Base-by-base conservation (phyloP, 192 early-diverging fungal genomes). In the Backusella mclennaniae region DNA sequence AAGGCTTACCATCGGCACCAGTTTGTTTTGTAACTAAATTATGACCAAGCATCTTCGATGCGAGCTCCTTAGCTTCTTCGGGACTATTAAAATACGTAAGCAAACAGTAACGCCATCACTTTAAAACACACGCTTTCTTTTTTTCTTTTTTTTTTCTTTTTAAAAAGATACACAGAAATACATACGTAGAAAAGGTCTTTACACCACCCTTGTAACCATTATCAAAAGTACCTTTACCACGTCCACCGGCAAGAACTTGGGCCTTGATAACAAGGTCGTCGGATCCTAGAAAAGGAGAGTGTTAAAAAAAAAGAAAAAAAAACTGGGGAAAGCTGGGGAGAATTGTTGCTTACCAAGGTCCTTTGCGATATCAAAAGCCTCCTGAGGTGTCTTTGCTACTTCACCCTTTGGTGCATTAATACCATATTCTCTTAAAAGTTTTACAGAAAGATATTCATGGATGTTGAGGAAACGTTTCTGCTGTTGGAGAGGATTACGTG, bases 1-100 rank as follows among this genome's bases (percentile, higher is more conserved):
- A 99, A 75, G 91, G 87, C 81, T 98, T 96, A 69, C 98, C 98
- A 52, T 79, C 92, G 73, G 93, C 92, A 56, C 98, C 97, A 42
- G 98, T 99, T 85, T 99, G 98, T 89, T 99, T 99, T 79, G 97
- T 99, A 77, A 99, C 91, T 72, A 99, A 90, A 83, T 94, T 98
- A 89, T 97, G 93, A 81, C 96, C 95, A 70, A 99, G 82, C 98
- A 99, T 99, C 89, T 98, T 91, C 72, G 90, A 88, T 38, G 97
- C 95, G 67, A 96, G 91, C 80, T 88, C 90, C 80, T 92, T 90
- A 74, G 93, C 95, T 84, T 99, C 93, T 71, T 89, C 88, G 31
- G 98, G 95, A 49, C 94, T 95, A 82, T 67, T 75, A 59, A 68
- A 71, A 49, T 26, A 77, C 23, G 56, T 63, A 63, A 63, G 56